Base-by-base conservation (phyloP, 2,329 filamentous ascomycete genomes). In the Phaeophleospora eucalypticola region DNA sequence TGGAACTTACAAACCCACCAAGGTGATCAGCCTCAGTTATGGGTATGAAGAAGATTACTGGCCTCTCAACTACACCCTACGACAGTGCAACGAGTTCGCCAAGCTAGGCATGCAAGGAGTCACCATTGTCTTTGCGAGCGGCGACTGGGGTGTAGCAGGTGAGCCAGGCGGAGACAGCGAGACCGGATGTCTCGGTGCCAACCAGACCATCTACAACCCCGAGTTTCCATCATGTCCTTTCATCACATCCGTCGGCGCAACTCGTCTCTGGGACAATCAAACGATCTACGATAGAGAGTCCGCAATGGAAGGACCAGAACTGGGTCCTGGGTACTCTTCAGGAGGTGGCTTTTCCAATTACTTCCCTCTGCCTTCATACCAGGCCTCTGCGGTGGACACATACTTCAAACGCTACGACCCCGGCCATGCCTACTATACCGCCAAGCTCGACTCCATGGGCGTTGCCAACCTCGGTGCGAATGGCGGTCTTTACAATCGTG, bases 1-100 rank as follows among this genome's bases (percentile, higher is more conserved):
- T 45, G 73, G 72, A 3, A 64, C 65, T 8, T 78, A 71, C 62
- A 66, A 71, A 51, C 72, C 75, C 2, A 75, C 77, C 8, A 74
- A 77, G 44, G 76, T 79, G 2, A 71, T 81, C 48, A 75, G 72
- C 27, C 74, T 80, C 54, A 79, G 75, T 3, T 82, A 81, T 59
- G 75, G 75, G 36, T 74, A 73, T 34, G 68, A 71, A 24, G 78
- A 81, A 62, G 63, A 64, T 1, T 72, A 73, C 17, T 66, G 80
- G 18, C 78, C 79, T 0, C 60, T 68, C 4, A 66, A 65, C 53
- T 82, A 82, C 62, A 71, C 75, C 47, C 66, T 72, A 49, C 59
- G 65, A 1, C 66, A 69, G 49, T 68, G 65, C 52, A 65, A 65
- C 24, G 46, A 68, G 29, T 71, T 63, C 56, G 67, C 71, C 43